Conservation (phyloP, 345 rosid species). For the Euphorbia peplus region DNA sequence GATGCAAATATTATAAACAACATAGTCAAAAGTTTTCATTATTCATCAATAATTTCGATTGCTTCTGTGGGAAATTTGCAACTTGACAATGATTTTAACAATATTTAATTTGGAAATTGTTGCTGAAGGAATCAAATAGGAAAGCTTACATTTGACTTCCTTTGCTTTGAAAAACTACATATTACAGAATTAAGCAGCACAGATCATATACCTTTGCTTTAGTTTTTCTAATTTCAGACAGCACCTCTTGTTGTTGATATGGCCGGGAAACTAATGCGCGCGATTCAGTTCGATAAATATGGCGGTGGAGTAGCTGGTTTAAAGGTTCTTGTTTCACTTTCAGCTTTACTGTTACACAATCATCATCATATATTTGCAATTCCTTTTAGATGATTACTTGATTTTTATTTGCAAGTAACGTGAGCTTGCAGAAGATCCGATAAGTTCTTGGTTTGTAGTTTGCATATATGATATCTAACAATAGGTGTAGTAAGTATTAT, state of each 20-base stretch:
- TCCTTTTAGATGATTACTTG: not conserved
- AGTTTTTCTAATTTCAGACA: not conserved
- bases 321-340: slow-evolving; percentile 27
- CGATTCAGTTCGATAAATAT: slow-evolving; percentile 34
- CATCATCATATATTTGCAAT: not conserved
- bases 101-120: too few relatives aligned
- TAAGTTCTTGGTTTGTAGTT: too few relatives aligned
- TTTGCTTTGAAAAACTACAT: not conserved
- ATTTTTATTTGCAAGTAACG: not conserved
- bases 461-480: too few relatives aligned
- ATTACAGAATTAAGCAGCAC: not conserved
- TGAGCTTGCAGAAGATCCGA: too few relatives aligned
- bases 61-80: too few relatives aligned
- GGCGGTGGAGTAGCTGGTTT: slow-evolving; percentile 46
- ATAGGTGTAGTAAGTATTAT: not conserved
- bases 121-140: too few relatives aligned
- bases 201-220: not conserved
- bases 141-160: too few relatives aligned
- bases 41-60: too few relatives aligned
- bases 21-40: too few relatives aligned
- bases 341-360: too few relatives aligned
- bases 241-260: slow-evolving; percentile 19
- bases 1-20: too few relatives aligned
- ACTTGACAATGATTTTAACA: too few relatives aligned
- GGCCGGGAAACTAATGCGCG: slow-evolving; percentile 42